Evolutionary conservation across 108 stramenopile genomes (phyloP).

Genomic region (Pseudonitzschia pungens): DNA sequence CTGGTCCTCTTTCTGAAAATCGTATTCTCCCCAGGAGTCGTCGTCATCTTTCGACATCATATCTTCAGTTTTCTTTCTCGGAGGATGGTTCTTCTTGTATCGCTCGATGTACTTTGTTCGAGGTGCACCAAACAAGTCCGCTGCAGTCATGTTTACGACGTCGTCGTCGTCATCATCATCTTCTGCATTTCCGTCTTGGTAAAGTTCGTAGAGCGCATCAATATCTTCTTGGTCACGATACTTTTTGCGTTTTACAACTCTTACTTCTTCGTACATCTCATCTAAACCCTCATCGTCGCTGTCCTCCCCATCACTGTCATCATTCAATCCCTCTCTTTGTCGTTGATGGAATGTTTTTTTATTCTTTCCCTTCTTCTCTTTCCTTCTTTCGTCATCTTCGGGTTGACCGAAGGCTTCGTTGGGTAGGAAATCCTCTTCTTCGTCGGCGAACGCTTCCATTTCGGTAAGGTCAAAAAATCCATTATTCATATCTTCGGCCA

Average conservation of each 20-base stretch:
- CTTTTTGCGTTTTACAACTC: conserved; percentile 56
- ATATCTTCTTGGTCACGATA: conserved; percentile 87
- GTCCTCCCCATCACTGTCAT: conserved; percentile 49
- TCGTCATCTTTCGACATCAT: conserved; percentile 40
- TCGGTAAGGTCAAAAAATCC: conserved; percentile 94
- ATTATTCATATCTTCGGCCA: conserved; percentile 78
- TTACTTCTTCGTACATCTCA: conserved; percentile 33
- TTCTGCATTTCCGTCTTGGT: conserved; percentile 47
- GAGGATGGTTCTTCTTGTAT: conserved; percentile 38
- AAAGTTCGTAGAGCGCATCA: conserved; percentile 66
- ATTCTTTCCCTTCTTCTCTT: conserved; percentile 19
- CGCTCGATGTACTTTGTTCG: conserved; percentile 47
- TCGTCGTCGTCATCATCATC: conserved; percentile 45
- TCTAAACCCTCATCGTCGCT: conserved; percentile 32
- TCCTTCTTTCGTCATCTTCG: conserved; percentile 39
- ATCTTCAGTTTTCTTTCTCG: conserved; percentile 24
- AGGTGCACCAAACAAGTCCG: conserved; percentile 82
- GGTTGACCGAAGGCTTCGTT: conserved; percentile 65
- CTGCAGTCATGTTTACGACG: conserved; percentile 76
- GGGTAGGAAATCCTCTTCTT: conserved; percentile 84
- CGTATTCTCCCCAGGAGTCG: conserved; percentile 83
- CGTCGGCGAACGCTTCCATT: conserved; percentile 95
- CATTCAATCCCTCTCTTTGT: conserved; percentile 53
- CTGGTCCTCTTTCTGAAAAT: conserved; percentile 58
- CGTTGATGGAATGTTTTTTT: conserved; percentile 61